Base-by-base conservation (phyloP, 164 flowering plant genomes). In the Vitis rotundifolia region DNA sequence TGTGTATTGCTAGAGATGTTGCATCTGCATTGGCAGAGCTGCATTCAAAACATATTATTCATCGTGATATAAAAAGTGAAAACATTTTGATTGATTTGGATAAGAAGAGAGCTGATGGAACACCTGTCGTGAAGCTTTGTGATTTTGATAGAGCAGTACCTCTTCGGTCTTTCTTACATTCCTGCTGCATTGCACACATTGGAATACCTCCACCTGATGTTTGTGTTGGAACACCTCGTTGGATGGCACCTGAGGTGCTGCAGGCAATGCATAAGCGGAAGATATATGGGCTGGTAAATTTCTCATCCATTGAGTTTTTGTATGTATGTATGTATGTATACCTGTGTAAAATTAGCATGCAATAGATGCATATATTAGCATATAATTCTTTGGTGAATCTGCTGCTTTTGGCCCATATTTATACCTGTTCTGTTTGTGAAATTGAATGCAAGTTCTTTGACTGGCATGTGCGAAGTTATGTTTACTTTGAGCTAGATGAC, bases 171-270 rank as follows among this genome's bases (percentile, higher is more conserved):
- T 74, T 47, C 49, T 72, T 85, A 76, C 99, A 96, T 68, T 75
- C 91, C 19, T 96, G 99, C 82, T 93, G 97, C 76, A 89, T 91
- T 75, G 82, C 88, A 64, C 99, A 95, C 79, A 49, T 44, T 29
- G 99, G 99, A 55, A 75, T 86, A 64, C 97, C 89, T 77, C 87
- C 93, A 44, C 89, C 99, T 52, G 85, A 89, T 82, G 68, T 77
- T 69, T 96, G 98, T 87, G 98, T 96, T 79, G 99, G 99, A 71
- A 96, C 99, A 11, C 97, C 97, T 69, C 87, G 92, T 28, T 96
- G 99, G 99, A 93, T 96, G 99, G 97, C 99, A 62, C 99, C 99
- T 7, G 99, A 96, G 77, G 96, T 96, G 76, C 75, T 89, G 67
- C 86, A 55, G 19, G 83, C 98, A 61, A 87, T 90, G 94, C 81